Conservation (phyloP, 257 asterid genomes). For the Nicotiana tabacum region DNA sequence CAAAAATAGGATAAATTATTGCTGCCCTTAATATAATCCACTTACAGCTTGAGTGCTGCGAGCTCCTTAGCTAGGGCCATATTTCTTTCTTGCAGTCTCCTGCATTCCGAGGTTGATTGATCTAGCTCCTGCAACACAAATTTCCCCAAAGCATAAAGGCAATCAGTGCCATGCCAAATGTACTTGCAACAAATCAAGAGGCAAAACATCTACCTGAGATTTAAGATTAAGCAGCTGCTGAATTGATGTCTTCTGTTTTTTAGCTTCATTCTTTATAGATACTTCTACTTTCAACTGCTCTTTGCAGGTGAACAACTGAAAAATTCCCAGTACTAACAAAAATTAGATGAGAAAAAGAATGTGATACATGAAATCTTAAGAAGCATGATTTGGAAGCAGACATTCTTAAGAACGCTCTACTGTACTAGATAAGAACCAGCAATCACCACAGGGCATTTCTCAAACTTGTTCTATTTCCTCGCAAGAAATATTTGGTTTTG, state of each 20-base stretch:
- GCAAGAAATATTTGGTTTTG: not conserved
- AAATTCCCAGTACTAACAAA: constrained; percentile 6
- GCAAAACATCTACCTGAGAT: constrained; percentile 47
- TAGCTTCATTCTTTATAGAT: constrained; percentile 52
- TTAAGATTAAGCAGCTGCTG: constrained; percentile 57
- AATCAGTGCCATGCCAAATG: not conserved
- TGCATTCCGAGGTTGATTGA: constrained; percentile 50
- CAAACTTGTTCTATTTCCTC: not conserved
- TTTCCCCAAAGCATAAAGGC: not conserved
- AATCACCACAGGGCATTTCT: not conserved
- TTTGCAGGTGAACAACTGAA: constrained; percentile 49
- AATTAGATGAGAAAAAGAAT: not conserved
- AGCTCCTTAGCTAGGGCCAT: constrained; percentile 91
- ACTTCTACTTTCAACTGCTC: constrained; percentile 58
- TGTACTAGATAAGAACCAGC: not conserved
- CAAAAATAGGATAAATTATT: not conserved
- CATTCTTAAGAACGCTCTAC: not conserved
- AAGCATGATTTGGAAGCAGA: not conserved
- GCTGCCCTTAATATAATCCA: constrained; percentile 9
- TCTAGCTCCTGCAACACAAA: constrained; percentile 58
- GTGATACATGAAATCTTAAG: not conserved
- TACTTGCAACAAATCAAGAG: constrained; percentile 6
- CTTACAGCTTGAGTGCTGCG: constrained; percentile 84
- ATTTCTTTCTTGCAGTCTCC: constrained; percentile 57
- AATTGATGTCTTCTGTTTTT: constrained; percentile 35